Evolutionary conservation across 129 eudicot species (phyloP).

Genomic region (Chrysanthemum seticuspe): DNA sequence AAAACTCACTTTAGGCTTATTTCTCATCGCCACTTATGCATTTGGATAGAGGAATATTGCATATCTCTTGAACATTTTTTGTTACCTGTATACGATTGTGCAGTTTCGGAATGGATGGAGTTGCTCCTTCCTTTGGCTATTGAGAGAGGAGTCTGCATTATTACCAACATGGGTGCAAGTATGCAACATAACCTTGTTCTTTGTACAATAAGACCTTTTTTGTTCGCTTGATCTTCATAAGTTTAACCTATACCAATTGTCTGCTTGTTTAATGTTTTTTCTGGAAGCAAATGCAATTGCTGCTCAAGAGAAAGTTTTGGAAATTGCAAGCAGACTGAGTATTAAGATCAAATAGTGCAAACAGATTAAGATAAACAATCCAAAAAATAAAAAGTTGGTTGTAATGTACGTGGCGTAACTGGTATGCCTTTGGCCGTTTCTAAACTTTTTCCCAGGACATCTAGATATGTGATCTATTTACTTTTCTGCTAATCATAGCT

Average conservation of each 20-base stretch:
- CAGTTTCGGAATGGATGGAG: constrained; percentile 96
- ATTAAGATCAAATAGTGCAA: constrained; percentile 51
- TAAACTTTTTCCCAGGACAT: too few species aligned
- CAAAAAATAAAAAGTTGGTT: too few species aligned
- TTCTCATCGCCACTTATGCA: constrained; percentile 4
- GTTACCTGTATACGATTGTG: constrained; percentile 23
- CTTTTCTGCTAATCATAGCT: too few species aligned
- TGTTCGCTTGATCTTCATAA: constrained; percentile 19
- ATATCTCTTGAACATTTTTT: constrained; percentile 16
- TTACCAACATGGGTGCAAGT: constrained; percentile 99
- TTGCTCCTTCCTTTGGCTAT: constrained; percentile 91
- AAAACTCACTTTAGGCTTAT: background rate
- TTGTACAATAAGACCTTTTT: background rate
- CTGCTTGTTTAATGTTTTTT: constrained; percentile 10
- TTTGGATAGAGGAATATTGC: constrained; percentile 8
- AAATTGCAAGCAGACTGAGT: constrained; percentile 67
- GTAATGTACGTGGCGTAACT: too few species aligned
- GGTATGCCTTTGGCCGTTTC: too few species aligned
- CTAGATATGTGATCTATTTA: too few species aligned
- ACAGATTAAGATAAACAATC: too few species aligned
- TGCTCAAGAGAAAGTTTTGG: constrained; percentile 82
- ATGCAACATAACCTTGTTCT: constrained; percentile 31
- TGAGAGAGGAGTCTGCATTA: constrained; percentile 82
- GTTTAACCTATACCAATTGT: constrained; percentile 9
- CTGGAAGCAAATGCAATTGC: constrained; percentile 58